Conservation (phyloP, 441 rosid species). For the Lepidium campestre region DNA sequence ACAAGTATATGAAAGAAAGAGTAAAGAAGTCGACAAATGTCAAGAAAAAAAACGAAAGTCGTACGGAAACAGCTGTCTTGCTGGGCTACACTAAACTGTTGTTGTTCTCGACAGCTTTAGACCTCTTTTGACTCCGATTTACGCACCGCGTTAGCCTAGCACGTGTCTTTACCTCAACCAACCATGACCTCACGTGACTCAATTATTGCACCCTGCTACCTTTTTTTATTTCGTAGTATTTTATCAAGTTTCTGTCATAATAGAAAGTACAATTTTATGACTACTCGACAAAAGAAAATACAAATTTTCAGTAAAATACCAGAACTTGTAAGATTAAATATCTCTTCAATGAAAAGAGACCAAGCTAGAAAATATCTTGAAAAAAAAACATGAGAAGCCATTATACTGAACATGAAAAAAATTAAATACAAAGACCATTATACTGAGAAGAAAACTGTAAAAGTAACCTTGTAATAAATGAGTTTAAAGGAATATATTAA, state of each 20-base stretch:
- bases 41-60: neutral
- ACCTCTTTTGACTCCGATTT: slow-evolving; percentile 10
- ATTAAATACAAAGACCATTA: no score
- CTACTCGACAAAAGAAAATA: neutral
- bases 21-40: slow-evolving; percentile 17
- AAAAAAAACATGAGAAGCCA: no score
- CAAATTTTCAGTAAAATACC: neutral
- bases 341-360: no score
- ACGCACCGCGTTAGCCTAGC: neutral
- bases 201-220: slow-evolving; percentile 16
- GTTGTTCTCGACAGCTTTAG: slow-evolving; percentile 10
- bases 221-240: neutral
- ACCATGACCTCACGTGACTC: slow-evolving; percentile 21
- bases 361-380: no score
- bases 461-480: no score
- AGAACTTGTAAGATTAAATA: no score
- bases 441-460: no score
- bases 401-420: no score
- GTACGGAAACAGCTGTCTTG: slow-evolving; percentile 27
- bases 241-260: neutral
- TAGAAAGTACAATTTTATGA: slow-evolving; percentile 11
- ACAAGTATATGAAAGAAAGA: neutral
- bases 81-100: slow-evolving; percentile 3
- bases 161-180: neutral
- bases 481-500: no score